These are phyloP conservation scores for Aureobasidium pullulans DNA, from an alignment of 2,329 filamentous ascomycete genomes.

Conservation along the genomic window DNA sequence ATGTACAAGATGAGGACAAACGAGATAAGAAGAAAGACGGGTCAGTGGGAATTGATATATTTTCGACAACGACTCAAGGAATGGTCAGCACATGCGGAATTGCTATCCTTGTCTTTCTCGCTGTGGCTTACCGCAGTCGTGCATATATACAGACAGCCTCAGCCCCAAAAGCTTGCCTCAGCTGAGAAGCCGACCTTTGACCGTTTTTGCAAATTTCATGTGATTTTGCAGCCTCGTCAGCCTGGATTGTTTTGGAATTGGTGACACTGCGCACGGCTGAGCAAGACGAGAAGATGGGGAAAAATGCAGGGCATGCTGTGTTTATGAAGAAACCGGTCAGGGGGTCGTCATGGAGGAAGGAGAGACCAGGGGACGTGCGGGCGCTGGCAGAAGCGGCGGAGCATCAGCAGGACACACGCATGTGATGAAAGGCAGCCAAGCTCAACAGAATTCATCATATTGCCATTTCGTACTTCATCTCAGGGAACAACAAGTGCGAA, in stretches of 20 bases:
- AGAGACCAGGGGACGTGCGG: conserved; percentile 1
- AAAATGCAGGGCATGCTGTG: neutral
- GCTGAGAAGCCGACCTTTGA: neutral
- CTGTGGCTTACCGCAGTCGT: conserved; percentile 11
- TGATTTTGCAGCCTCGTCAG: neutral
- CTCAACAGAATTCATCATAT: neutral
- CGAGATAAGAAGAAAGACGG: neutral
- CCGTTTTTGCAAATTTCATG: neutral
- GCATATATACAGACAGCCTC: conserved; percentile 6
- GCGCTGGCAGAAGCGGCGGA: neutral
- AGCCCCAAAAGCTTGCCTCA: conserved; percentile 1
- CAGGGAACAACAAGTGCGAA: neutral
- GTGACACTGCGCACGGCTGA: neutral
- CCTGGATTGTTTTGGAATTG: neutral
- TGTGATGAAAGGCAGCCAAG: neutral
- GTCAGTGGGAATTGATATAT: neutral
- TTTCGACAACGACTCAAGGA: neutral
- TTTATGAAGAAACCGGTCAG: neutral
- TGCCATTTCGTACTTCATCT: neutral
- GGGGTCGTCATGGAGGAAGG: neutral
- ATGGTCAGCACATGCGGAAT: neutral
- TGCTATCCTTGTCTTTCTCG: neutral
- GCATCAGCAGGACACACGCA: conserved; percentile 7
- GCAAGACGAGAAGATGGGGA: neutral
- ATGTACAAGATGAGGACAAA: neutral